Base-by-base conservation (phyloP, 768 basidiomycete species). In the Coprinopsis marcescibilis region DNA sequence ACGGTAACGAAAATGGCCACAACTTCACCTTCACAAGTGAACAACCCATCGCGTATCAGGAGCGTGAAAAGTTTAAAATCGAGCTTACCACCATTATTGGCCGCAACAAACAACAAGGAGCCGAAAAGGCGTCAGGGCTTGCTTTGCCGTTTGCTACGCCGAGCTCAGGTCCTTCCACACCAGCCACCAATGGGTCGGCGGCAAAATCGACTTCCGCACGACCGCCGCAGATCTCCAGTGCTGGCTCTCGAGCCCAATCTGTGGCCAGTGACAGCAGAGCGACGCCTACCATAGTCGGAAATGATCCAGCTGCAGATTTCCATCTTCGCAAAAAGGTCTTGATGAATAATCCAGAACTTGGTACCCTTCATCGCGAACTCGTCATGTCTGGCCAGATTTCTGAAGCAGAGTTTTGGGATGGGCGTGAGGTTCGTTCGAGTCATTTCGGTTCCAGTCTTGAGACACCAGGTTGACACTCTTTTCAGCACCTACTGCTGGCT, bases 381-480 rank as follows among this genome's bases (percentile, higher is more conserved):
- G 96, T 98, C 37, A 80, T 89, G 64, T 72, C 72, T 23, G 81
- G 84, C 8, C 84, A 89, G 52, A 86, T 99, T 24, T 85, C 85
- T 1, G 94, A 98, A 64, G 77, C 80, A 0, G 96, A 99, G 55
- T 99, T 98, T 63, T 98, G 96, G 96, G 92, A 93, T 51, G 91
- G 92, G 25, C 75, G 96, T 59, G 88, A 96, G 77, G 91, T 96
- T 60, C 44, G 60, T 34, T 17, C 38, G 14, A 17, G 25, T 14
- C 19, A n/a, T 26, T 14, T 36, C 52, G 46, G 46, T 45, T 39
- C 50, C n/a, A n/a, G 46, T 39, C 36, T 43, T 40, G 27, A 20
- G 50, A 12, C 46, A 10, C 43, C 29, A 36, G 36, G 42, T 57
- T 50, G 51, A 48, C 45, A 53, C 41, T 46, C 38, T 55, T 59